phyloP scores from a whole-genome alignment of 202 grass and related monocot species.

The Bolboschoenoplectus hybrid region DNA sequence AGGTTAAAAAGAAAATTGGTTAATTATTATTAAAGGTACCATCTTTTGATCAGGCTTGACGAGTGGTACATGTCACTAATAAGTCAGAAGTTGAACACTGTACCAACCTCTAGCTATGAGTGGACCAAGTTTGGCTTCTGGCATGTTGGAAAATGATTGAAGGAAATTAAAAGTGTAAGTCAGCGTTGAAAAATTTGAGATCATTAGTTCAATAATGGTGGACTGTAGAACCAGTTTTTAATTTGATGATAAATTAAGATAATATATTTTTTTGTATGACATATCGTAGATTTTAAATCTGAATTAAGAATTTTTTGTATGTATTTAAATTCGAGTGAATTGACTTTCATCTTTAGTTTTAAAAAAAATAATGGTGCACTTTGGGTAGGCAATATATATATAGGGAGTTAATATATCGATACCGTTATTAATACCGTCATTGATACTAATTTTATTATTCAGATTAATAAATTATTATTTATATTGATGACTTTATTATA shows the following conservation, averaged over 20 bases:
- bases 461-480: too few species aligned
- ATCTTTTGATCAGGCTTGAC: not conserved
- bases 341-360: too few species aligned
- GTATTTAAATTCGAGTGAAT: too few species aligned
- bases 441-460: too few species aligned
- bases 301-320: too few species aligned
- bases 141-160: constrained; percentile 19
- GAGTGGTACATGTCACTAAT: constrained; percentile 1
- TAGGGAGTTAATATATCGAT: too few species aligned
- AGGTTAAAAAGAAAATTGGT: constrained; percentile 13
- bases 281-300: too few species aligned
- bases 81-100: constrained; percentile 30
- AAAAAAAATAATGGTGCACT: not conserved
- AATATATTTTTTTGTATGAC: too few species aligned
- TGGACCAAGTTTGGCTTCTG: not conserved
- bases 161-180: not conserved
- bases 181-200: constrained; percentile 26
- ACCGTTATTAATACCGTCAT: not conserved
- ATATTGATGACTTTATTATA: too few species aligned
- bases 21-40: not conserved
- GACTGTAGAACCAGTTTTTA: not conserved
- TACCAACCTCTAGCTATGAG: not conserved
- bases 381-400: not conserved
- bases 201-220: not conserved
- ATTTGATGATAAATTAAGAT: too few species aligned